These are phyloP conservation scores for Insectozyma bohioensis DNA, from an alignment of 1,139 yeast genomes.

Conservation along the genomic window DNA sequence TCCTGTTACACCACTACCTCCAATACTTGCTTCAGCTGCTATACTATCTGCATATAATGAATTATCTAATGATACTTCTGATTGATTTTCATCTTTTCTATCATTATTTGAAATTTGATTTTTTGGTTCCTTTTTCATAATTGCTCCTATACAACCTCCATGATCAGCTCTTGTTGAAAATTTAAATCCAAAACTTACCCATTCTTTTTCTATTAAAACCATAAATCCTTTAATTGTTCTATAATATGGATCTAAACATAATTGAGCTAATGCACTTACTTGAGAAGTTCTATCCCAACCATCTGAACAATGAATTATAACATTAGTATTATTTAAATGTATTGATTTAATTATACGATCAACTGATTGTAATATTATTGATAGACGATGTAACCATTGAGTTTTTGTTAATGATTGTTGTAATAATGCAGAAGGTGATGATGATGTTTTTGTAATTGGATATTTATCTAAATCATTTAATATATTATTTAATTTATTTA, in stretches of 20 bases:
- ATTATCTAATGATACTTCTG: constrained; percentile 16
- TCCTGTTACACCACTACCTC: constrained; percentile 13
- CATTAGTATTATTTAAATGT: constrained; percentile 78
- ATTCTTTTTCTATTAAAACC: constrained; percentile 84
- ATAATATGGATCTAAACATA: constrained; percentile 87
- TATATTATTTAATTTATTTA: constrained; percentile 60
- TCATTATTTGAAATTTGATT: constrained; percentile 3
- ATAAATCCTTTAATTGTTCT: constrained; percentile 87
- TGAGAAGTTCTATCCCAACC: constrained; percentile 99
- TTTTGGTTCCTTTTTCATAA: constrained; percentile 23
- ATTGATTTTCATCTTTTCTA: constrained; percentile 14
- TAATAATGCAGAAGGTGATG: constrained; percentile 25
- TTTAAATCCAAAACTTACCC: constrained; percentile 93
- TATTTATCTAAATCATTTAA: constrained; percentile 67
- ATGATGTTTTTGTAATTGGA: constrained; percentile 23
- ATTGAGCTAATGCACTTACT: constrained; percentile 76
- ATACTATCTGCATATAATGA: constrained; percentile 10
- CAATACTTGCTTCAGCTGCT: constrained; percentile 11
- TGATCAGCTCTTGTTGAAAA: constrained; percentile 85
- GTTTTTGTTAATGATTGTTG: constrained; percentile 58
- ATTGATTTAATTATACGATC: constrained; percentile 78
- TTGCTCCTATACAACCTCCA: constrained; percentile 49
- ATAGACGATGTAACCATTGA: constrained; percentile 77
- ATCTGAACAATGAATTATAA: constrained; percentile 90
- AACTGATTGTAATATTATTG: constrained; percentile 70